Evolutionary conservation across 75 land plant genomes (phyloP).

Genomic region (Larix kaempferi): DNA sequence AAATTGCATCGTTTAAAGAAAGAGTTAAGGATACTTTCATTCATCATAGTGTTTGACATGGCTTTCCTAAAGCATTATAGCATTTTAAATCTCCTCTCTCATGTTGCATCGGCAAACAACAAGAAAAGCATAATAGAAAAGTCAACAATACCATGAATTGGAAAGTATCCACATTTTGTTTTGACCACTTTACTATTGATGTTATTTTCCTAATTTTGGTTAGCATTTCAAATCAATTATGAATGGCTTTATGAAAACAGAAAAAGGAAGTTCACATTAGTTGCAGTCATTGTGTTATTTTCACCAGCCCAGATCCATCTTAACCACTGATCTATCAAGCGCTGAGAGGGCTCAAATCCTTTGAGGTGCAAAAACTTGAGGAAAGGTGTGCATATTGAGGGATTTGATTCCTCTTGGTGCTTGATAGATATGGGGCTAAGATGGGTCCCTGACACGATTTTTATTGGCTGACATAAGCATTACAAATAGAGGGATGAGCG

Average conservation of each 20-base stretch:
- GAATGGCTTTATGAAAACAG: background rate
- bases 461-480: too few relatives aligned
- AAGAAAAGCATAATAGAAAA: background rate
- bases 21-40: too few relatives aligned
- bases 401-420: too few relatives aligned
- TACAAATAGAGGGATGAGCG: too few relatives aligned
- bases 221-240: background rate
- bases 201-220: background rate
- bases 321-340: too few relatives aligned
- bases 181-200: background rate
- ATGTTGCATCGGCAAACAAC: background rate
- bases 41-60: background rate
- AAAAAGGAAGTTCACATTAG: background rate
- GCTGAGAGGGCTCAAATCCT: too few relatives aligned
- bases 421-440: too few relatives aligned
- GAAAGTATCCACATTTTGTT: background rate
- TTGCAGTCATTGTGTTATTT: background rate
- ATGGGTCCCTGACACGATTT: too few relatives aligned
- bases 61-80: background rate
- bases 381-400: too few relatives aligned
- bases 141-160: background rate
- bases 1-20: too few relatives aligned
- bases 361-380: too few relatives aligned
- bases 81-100: background rate
- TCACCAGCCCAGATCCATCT: background rate